phyloP scores from a whole-genome alignment of 495 filamentous ascomycete genomes.

The Podospora pseudocomata region DNA sequence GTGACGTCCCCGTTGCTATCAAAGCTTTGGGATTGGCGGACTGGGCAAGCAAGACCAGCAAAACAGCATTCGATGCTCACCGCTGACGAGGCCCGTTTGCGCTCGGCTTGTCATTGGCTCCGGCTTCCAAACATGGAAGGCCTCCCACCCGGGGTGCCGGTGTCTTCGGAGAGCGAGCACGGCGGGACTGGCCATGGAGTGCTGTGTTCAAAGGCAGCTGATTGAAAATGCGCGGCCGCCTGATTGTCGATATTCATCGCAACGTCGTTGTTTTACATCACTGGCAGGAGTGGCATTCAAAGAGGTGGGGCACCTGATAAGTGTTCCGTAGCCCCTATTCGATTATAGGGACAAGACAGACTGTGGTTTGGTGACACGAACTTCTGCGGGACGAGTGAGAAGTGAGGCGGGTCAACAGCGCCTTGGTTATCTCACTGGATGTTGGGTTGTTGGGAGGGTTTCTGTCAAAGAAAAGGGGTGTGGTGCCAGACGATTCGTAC shows the following conservation, averaged over 20 bases:
- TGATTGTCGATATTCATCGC: neutral
- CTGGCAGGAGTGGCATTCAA: neutral
- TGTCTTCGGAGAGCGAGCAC: neutral
- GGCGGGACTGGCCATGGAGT: constrained; percentile 3
- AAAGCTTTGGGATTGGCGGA: neutral
- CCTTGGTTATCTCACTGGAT: neutral
- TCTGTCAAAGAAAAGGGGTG: neutral
- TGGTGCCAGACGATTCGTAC: neutral
- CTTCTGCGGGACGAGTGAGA: neutral
- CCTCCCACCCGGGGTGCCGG: neutral
- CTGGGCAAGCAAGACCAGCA: neutral
- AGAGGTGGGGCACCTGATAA: neutral
- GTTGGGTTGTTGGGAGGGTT: constrained; percentile 2
- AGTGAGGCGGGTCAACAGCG: neutral
- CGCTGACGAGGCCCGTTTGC: constrained; percentile 18
- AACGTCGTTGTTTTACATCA: neutral
- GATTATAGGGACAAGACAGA: neutral
- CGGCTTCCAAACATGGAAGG: neutral
- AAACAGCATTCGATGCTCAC: neutral
- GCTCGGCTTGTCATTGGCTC: constrained; percentile 14
- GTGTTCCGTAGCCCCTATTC: neutral
- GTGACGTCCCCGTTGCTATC: neutral
- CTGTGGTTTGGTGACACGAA: neutral
- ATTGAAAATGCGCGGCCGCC: neutral
- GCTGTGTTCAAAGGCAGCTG: neutral